Base-by-base conservation (phyloP, 208 protist species). In the Eutreptiella sp. region DNA sequence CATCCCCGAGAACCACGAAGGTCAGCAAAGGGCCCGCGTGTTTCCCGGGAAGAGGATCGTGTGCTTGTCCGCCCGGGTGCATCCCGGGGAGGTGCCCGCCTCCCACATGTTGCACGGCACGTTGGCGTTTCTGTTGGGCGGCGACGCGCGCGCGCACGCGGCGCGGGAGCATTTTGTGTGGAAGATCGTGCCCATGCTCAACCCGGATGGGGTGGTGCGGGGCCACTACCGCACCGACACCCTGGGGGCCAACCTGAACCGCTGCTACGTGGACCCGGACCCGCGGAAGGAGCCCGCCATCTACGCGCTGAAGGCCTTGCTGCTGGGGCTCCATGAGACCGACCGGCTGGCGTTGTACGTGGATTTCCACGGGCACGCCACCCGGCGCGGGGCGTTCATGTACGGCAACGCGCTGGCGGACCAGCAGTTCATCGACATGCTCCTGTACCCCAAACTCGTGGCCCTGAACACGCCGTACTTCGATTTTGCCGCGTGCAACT, bases 341-440 rank as follows among this genome's bases (percentile, higher is more conserved):
- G 75, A 84, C 53, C 52, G 61, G 28, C 66, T 94, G 3, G 58
- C 72, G 4, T 59, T 92, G 36, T 93, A 83, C 70, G 68, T 96
- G 31, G 91, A 96, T 68, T 88, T 94, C 71, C 91, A 96, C 67
- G 89, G 85, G 0, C 91, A 96, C 71, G 86, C 91, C 24, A 93
- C 84, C 70, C 87, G 89, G 53, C 60, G 83, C 21, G 89, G 91
- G 38, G 83, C 79, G 34, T 96, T 96, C 70, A 85, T 96, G 31
- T 96, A 91, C 62, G 91, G 89, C 46, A 96, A 96, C 63, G 73
- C 69, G 31, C 79, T 93, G 71, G 46, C 73, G 19, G 59, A 73
- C 1, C 57, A 53, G 23, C 68, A 75, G 26, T 76, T 89, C 63
- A 60, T 90, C 27, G 73, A 90, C 43, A 87, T 73, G 38, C 57